These are phyloP conservation scores for Fallopia convolvulus DNA, from an alignment of 148 eudicot species.

Conservation along the genomic window DNA sequence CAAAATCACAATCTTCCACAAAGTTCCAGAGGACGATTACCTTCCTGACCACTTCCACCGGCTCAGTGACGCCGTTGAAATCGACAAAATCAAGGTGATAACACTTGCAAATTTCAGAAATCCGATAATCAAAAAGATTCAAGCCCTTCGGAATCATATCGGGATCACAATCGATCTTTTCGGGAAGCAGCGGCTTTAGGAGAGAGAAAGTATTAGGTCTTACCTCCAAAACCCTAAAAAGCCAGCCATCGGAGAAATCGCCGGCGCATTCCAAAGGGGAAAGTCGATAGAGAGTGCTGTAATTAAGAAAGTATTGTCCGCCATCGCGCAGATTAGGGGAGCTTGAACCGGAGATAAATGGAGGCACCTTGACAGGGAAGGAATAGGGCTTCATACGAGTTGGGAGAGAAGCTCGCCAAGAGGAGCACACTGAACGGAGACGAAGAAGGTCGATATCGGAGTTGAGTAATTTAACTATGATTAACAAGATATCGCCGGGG, in stretches of 20 bases:
- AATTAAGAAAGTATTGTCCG: neutral
- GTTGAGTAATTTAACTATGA: neutral
- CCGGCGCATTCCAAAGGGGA: neutral
- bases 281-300: neutral
- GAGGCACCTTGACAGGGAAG: constrained; percentile 4
- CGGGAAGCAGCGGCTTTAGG: constrained; percentile 2
- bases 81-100: no score
- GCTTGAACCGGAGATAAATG: neutral
- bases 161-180: no score
- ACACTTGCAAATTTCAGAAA: no score
- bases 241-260: neutral
- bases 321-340: neutral
- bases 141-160: no score
- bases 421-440: constrained; percentile 17
- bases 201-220: constrained; percentile 11
- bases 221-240: neutral
- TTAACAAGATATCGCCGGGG: constrained; percentile 8
- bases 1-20: no score
- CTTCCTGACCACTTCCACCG: no score
- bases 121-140: no score
- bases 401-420: constrained; percentile 16
- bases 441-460: constrained; percentile 10
- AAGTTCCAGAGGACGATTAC: no score
- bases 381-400: neutral
- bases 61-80: no score